Conservation (phyloP, 148 eudicot species). For the Salicornia ramosissima region DNA sequence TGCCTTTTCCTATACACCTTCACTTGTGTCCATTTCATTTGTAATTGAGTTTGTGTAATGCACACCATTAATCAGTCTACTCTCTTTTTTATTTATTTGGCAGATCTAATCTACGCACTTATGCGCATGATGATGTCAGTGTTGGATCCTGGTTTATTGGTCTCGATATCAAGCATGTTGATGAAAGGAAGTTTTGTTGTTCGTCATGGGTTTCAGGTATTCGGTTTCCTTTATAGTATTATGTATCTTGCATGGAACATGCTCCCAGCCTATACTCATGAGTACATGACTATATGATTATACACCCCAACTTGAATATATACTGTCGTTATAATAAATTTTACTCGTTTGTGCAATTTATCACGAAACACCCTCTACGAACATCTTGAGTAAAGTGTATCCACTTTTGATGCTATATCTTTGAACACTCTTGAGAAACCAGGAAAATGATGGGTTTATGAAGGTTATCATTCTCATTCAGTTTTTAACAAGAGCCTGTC, state of each 20-base stretch:
- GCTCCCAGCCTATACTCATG: not conserved
- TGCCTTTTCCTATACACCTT: not conserved
- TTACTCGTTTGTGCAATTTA: no score
- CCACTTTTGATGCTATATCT: not conserved
- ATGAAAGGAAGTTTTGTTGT: slow-evolving; percentile 75
- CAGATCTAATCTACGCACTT: slow-evolving; percentile 73
- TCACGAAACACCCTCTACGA: not conserved
- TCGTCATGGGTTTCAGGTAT: slow-evolving; percentile 83
- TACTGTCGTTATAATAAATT: no score
- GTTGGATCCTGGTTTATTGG: slow-evolving; percentile 94
- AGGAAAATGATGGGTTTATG: not conserved
- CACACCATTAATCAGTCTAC: not conserved
- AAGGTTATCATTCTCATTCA: not conserved
- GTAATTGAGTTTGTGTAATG: not conserved
- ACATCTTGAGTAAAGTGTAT: not conserved
- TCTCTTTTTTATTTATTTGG: slow-evolving; percentile 18
- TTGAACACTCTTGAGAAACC: not conserved
- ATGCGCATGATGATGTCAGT: slow-evolving; percentile 82
- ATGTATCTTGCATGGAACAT: not conserved
- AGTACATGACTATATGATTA: not conserved
- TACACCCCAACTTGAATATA: no score
- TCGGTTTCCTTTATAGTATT: slow-evolving; percentile 10
- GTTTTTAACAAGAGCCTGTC: not conserved
- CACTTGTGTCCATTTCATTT: not conserved
- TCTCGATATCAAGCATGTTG: slow-evolving; percentile 60